Conservation (phyloP, 1,139 yeast species). For the Suhomyces panamericanus region DNA sequence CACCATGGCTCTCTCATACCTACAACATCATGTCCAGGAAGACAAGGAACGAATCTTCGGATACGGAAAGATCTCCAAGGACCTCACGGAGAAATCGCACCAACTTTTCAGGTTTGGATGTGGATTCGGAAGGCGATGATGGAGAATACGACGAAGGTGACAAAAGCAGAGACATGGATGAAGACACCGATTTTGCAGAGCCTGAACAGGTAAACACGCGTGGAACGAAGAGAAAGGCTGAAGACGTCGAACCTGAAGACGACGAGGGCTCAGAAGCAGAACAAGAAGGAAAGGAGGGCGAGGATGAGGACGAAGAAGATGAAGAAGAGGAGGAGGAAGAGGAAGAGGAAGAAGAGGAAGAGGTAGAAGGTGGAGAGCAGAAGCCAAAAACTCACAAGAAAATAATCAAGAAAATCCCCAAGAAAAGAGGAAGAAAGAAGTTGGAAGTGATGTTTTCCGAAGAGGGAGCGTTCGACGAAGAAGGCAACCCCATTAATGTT, state of each 20-base stretch:
- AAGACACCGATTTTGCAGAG: slow-evolving; percentile 21
- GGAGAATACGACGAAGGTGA: slow-evolving; percentile 18
- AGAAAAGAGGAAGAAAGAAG: slow-evolving; percentile 50
- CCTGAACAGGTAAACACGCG: slow-evolving; percentile 5
- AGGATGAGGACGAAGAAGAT: slow-evolving; percentile 20
- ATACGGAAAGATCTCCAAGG: slow-evolving; percentile 20
- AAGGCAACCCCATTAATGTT: slow-evolving; percentile 54
- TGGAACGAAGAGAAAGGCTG: slow-evolving; percentile 20
- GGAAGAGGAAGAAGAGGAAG: slow-evolving; percentile 15
- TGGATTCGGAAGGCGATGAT: slow-evolving; percentile 18
- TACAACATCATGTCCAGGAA: slow-evolving; percentile 9
- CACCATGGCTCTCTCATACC: neutral
- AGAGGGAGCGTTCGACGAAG: slow-evolving; percentile 48
- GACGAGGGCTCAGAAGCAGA: slow-evolving; percentile 25
- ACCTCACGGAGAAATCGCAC: slow-evolving; percentile 21
- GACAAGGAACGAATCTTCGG: slow-evolving; percentile 14
- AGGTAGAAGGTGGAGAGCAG: slow-evolving; percentile 7
- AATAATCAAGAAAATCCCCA: slow-evolving; percentile 25
- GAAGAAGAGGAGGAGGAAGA: slow-evolving; percentile 23
- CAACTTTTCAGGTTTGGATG: slow-evolving; percentile 32
- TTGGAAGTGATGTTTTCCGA: slow-evolving; percentile 37
- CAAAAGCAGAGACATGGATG: slow-evolving; percentile 13
- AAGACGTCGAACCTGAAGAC: slow-evolving; percentile 18
- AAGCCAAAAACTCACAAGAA: slow-evolving; percentile 7
- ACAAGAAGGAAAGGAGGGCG: slow-evolving; percentile 27